Conservation (phyloP, 805 yeast genomes). For the Blastobotrys terrestris region DNA sequence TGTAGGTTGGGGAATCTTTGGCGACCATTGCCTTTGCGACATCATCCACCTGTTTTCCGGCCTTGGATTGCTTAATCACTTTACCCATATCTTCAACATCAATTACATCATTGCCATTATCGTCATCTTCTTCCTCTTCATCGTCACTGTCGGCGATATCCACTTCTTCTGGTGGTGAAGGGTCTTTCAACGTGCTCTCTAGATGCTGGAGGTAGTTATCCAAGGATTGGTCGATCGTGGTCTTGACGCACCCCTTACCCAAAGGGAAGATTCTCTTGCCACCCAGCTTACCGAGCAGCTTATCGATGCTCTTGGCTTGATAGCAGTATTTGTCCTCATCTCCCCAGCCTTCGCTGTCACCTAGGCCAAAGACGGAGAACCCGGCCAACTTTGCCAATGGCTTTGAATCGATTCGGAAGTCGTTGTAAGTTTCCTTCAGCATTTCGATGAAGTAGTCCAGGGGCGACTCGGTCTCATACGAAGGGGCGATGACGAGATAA, state of each 20-base stretch:
- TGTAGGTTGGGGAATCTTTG: constrained; percentile 79
- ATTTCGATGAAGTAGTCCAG: constrained; percentile 80
- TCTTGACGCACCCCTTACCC: constrained; percentile 78
- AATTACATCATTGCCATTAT: constrained; percentile 44
- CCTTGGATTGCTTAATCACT: constrained; percentile 35
- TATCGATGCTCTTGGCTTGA: constrained; percentile 72
- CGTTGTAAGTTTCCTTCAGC: constrained; percentile 72
- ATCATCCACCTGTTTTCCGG: constrained; percentile 13
- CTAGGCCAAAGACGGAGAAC: constrained; percentile 79
- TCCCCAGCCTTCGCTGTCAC: constrained; percentile 83
- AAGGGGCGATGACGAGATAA: constrained; percentile 74
- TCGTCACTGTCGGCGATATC: constrained; percentile 55
- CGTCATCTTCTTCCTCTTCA: constrained; percentile 34
- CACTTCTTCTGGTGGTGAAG: constrained; percentile 52
- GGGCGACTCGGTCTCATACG: constrained; percentile 90
- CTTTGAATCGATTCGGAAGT: constrained; percentile 77
- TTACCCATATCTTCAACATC: constrained; percentile 89
- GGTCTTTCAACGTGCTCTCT: constrained; percentile 55
- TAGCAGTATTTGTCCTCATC: constrained; percentile 66
- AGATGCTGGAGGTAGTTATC: constrained; percentile 63
- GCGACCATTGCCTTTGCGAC: constrained; percentile 81
- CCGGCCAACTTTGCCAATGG: constrained; percentile 69
- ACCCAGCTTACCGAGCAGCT: constrained; percentile 75
- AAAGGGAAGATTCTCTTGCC: constrained; percentile 77
- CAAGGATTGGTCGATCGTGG: constrained; percentile 44